Evolutionary conservation across 2,329 filamentous ascomycete genomes (phyloP).

Genomic region (Zarea fungicola): DNA sequence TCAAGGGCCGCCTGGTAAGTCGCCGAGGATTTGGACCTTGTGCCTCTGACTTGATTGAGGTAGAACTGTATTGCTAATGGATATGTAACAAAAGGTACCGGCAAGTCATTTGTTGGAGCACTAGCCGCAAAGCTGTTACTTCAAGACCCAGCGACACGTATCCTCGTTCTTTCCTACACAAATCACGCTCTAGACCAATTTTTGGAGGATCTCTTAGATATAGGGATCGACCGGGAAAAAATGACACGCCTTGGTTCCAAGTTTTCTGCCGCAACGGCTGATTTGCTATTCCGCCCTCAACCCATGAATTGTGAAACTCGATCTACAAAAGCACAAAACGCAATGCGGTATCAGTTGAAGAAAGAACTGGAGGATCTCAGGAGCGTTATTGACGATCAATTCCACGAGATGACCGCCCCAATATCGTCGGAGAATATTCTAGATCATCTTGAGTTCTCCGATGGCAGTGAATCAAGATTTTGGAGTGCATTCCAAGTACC

Average conservation of each 20-base stretch:
- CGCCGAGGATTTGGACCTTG: too few species aligned
- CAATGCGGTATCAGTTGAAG: neutral
- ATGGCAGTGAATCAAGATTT: neutral
- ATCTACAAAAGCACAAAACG: neutral
- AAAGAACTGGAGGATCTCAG: neutral
- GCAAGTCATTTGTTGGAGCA: slow-evolving; percentile 70
- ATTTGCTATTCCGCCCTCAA: slow-evolving; percentile 20
- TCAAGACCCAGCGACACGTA: slow-evolving; percentile 39
- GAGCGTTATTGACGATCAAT: neutral
- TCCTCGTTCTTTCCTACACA: slow-evolving; percentile 64
- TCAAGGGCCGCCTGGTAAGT: slow-evolving; percentile 66
- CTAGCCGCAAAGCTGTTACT: slow-evolving; percentile 53
- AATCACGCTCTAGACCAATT: slow-evolving; percentile 65
- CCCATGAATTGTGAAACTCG: too few species aligned
- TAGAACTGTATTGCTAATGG: too few species aligned
- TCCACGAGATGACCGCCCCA: neutral
- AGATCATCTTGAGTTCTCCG: slow-evolving; percentile 11
- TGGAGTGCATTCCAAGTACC: slow-evolving; percentile 8
- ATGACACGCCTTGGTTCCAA: slow-evolving; percentile 64
- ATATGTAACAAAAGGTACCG: slow-evolving; percentile 52
- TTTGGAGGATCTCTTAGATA: slow-evolving; percentile 56
- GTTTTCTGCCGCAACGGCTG: slow-evolving; percentile 42
- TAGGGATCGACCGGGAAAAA: slow-evolving; percentile 42
- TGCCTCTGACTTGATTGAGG: too few species aligned
- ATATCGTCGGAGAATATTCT: neutral